Percentiles rank a stretch among this genome's conserved stretches.
These are phyloP conservation scores for Acanthamoeba lenticulata DNA, from an alignment of 208 protist species.

Conservation along the genomic window DNA sequence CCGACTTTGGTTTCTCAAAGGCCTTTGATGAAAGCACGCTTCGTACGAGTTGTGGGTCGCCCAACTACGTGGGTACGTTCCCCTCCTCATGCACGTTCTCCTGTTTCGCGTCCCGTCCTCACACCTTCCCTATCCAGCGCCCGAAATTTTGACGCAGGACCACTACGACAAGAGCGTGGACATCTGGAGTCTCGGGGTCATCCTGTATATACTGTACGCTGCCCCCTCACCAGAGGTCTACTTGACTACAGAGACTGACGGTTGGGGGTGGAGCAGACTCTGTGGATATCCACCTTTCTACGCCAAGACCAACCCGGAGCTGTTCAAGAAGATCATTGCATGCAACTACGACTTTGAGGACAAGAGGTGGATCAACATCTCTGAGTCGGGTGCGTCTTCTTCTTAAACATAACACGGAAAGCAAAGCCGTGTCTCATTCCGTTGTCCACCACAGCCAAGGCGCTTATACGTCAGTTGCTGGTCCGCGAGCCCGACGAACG, in stretches of 20 bases:
- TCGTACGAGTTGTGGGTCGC: conserved; percentile 29
- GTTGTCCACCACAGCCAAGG: conserved; percentile 77
- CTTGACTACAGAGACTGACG: background rate
- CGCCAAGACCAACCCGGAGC: conserved; percentile 74
- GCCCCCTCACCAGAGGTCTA: background rate
- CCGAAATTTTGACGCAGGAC: conserved; percentile 57
- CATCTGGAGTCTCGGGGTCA: conserved; percentile 52
- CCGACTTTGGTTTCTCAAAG: conserved; percentile 70
- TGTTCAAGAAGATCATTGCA: conserved; percentile 81
- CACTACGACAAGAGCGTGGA: conserved; percentile 60
- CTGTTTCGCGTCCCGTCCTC: background rate
- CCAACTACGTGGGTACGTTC: conserved; percentile 33
- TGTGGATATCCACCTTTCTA: conserved; percentile 83
- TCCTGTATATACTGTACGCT: conserved; percentile 51
- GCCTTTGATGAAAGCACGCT: conserved; percentile 20
- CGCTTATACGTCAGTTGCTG: conserved; percentile 78
- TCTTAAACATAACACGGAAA: background rate
- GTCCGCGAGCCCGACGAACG: conserved; percentile 75
- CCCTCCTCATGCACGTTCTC: background rate
- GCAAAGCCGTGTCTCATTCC: background rate
- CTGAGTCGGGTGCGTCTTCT: background rate
- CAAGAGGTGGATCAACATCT: conserved; percentile 49
- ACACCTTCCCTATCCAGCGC: background rate
- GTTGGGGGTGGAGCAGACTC: conserved; percentile 10
- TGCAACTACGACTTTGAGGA: conserved; percentile 77